Conservation (phyloP, 163 green algal species). For the Trebouxiophyceae sp. region DNA sequence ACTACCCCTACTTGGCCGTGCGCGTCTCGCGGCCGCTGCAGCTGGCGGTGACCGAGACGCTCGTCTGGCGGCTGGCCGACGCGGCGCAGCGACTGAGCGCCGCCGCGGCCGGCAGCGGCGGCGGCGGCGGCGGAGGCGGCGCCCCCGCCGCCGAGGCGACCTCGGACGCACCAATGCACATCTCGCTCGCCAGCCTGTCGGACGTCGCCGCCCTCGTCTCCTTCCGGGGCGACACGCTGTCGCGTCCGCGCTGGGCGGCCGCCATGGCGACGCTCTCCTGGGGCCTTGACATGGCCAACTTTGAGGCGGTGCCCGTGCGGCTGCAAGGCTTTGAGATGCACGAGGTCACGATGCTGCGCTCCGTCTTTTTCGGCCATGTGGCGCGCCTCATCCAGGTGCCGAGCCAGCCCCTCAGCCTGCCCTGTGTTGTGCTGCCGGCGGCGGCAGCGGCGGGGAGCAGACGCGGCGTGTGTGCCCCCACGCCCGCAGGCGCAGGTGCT, state of each 20-base stretch:
- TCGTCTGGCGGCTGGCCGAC: conserved; percentile 38
- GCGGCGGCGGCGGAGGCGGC: too few relatives aligned
- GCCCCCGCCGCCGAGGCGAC: conserved; percentile 4
- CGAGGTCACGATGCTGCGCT: conserved; percentile 26
- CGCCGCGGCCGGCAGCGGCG: neutral
- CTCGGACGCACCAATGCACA: conserved; percentile 30
- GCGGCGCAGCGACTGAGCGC: conserved; percentile 26
- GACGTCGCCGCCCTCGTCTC: conserved; percentile 17
- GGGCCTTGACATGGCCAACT: conserved; percentile 47
- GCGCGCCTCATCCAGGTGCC: conserved; percentile 16
- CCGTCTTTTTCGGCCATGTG: conserved; percentile 19
- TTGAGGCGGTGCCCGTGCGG: conserved; percentile 36
- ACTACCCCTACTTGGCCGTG: conserved; percentile 35
- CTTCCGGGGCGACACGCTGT: conserved; percentile 38
- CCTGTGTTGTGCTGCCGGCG: too few relatives aligned
- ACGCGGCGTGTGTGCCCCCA: neutral
- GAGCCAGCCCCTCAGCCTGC: too few relatives aligned
- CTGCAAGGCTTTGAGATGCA: conserved; percentile 40
- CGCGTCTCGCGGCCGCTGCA: conserved; percentile 19
- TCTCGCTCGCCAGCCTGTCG: conserved; percentile 25
- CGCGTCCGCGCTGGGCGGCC: conserved; percentile 27
- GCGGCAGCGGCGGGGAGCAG: too few relatives aligned
- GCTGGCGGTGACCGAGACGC: conserved; percentile 38
- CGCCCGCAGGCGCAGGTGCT: conserved; percentile 28
- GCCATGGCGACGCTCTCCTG: conserved; percentile 21